Percentiles rank a stretch among this genome's conserved stretches.
These are phyloP conservation scores for Penstemon barbatus DNA, from an alignment of 257 asterid genomes.

Conservation along the genomic window DNA sequence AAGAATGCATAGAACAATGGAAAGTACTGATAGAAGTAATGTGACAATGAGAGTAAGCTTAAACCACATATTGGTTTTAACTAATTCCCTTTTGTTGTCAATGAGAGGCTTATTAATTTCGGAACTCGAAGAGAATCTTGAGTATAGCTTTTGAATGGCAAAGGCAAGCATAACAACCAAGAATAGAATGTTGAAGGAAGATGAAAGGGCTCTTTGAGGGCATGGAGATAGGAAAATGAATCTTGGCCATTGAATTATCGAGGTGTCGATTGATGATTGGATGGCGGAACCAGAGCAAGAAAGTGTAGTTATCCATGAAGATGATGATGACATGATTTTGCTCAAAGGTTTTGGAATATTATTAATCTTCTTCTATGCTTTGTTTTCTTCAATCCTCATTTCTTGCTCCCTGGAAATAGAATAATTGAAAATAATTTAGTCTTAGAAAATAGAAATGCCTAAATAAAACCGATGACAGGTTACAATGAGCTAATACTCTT, in stretches of 20 bases:
- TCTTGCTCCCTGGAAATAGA: too few species aligned
- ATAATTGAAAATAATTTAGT: too few species aligned
- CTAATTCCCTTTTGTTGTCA: conserved; percentile 34
- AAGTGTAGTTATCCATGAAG: conserved; percentile 70
- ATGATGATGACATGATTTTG: conserved; percentile 36
- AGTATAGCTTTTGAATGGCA: conserved; percentile 49
- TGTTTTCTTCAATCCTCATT: too few species aligned
- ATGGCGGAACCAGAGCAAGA: conserved; percentile 59
- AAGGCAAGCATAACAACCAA: conserved; percentile 41
- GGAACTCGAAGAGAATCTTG: conserved; percentile 42
- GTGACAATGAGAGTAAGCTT: conserved; percentile 46
- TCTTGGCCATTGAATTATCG: conserved; percentile 55
- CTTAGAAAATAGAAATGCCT: too few species aligned
- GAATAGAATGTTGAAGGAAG: conserved; percentile 55
- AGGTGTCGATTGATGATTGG: conserved; percentile 35
- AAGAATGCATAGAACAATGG: conserved; percentile 45
- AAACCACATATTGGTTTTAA: conserved; percentile 50
- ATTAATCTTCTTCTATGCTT: too few species aligned
- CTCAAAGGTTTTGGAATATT: too few species aligned
- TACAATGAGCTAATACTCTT: too few species aligned
- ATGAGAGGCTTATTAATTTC: conserved; percentile 58
- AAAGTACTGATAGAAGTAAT: conserved; percentile 35
- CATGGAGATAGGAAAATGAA: conserved; percentile 88
- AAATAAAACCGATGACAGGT: too few species aligned
- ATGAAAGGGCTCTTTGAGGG: conserved; percentile 65